Evolutionary conservation across 176 grass and related monocot species (phyloP).

Genomic region (Rhynchospora pubera): DNA sequence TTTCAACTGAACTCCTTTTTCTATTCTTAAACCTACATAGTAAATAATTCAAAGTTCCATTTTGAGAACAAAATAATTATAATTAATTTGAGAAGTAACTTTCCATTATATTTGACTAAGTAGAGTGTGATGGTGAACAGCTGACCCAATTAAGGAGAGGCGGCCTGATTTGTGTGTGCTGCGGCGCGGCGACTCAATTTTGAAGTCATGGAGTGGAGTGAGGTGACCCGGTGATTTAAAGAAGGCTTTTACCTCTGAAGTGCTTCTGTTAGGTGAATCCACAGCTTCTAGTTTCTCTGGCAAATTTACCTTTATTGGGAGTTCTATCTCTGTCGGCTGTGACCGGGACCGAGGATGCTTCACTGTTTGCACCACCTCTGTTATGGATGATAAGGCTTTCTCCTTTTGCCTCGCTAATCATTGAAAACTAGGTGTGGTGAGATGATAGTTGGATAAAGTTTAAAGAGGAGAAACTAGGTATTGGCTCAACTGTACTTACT

Average conservation of each 20-base stretch:
- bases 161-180: conserved; percentile 41
- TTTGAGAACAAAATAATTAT: neutral
- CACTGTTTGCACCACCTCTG: conserved; percentile 85
- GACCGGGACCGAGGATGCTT: conserved; percentile 49
- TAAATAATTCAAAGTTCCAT: neutral
- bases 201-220: conserved; percentile 39
- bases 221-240: conserved; percentile 45
- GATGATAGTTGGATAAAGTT: neutral
- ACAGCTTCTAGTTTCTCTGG: conserved; percentile 26
- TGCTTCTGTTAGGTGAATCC: conserved; percentile 26
- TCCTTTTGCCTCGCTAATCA: conserved; percentile 76
- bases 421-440: neutral
- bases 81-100: neutral
- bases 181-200: conserved; percentile 40
- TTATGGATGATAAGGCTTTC: conserved; percentile 80
- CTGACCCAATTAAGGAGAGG: conserved; percentile 68
- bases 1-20: conserved; percentile 53
- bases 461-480: neutral
- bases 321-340: conserved; percentile 19
- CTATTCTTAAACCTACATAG: conserved; percentile 59
- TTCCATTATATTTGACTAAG: neutral
- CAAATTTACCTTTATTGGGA: conserved; percentile 24
- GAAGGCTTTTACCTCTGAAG: conserved; percentile 9
- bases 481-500: conserved; percentile 30
- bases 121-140: neutral